Percentiles rank a stretch among this genome's conserved stretches.
Conservation (phyloP, 352 stramenopile genomes). For the Globisporangium orthogonon region DNA sequence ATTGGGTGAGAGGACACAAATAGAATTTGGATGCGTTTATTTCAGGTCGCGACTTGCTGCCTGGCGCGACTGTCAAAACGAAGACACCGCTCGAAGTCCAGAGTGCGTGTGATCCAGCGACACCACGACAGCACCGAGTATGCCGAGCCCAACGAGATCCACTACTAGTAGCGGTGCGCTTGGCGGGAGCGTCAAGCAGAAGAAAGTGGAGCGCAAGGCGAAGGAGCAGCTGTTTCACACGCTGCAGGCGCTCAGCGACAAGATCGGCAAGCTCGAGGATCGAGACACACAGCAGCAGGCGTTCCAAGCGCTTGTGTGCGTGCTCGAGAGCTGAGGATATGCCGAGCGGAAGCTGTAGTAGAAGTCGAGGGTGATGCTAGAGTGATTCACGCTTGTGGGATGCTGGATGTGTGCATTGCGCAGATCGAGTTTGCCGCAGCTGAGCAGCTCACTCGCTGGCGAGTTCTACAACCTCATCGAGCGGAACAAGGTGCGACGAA, state of each 20-base stretch:
- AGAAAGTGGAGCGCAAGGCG: constrained; percentile 36
- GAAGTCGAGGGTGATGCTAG: background rate
- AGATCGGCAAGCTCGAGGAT: constrained; percentile 57
- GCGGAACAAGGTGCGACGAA: constrained; percentile 51
- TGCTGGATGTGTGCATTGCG: background rate
- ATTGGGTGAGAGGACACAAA: too few relatives aligned
- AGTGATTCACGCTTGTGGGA: background rate
- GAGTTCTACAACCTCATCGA: constrained; percentile 44
- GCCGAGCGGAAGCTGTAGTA: background rate
- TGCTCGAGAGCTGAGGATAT: background rate
- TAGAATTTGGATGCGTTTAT: too few relatives aligned
- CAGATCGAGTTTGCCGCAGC: constrained; percentile 30
- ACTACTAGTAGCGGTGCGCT: background rate
- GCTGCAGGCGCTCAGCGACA: constrained; percentile 31
- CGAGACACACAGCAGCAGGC: constrained; percentile 61
- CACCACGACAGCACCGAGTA: background rate
- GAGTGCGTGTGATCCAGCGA: too few relatives aligned
- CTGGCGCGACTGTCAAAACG: too few relatives aligned
- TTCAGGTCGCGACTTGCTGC: too few relatives aligned
- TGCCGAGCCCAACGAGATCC: background rate
- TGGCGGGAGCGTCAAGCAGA: constrained; percentile 23
- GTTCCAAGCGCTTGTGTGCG: constrained; percentile 40
- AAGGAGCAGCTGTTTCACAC: constrained; percentile 29
- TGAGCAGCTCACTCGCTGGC: constrained; percentile 28
- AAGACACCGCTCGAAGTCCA: too few relatives aligned